Evolutionary conservation across 2,329 filamentous ascomycete species (phyloP).

Genomic region (Volutella citrinella): DNA sequence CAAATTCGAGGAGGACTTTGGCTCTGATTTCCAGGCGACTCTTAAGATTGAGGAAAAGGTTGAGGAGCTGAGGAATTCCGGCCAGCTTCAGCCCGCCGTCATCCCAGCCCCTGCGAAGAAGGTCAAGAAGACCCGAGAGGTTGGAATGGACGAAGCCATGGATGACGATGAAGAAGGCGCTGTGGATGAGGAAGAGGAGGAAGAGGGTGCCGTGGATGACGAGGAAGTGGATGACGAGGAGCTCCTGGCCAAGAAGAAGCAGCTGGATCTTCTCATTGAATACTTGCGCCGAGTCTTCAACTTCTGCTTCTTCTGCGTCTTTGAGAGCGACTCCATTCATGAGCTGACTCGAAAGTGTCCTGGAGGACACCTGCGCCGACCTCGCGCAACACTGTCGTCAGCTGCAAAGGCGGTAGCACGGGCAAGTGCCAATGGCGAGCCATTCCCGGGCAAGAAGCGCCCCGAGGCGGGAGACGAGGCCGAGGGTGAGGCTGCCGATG

Average conservation of each 20-base stretch:
- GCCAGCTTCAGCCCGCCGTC: constrained; percentile 68
- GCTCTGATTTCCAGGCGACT: constrained; percentile 71
- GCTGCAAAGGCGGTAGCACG: constrained; percentile 80
- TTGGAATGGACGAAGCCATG: constrained; percentile 59
- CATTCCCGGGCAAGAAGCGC: constrained; percentile 81
- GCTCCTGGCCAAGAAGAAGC: constrained; percentile 89
- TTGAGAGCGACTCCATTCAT: constrained; percentile 95
- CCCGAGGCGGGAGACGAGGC: constrained; percentile 62
- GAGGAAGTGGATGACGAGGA: constrained; percentile 92
- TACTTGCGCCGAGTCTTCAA: constrained; percentile 96
- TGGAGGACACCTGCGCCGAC: constrained; percentile 92
- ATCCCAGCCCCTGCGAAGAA: constrained; percentile 54
- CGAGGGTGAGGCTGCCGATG: constrained; percentile 43
- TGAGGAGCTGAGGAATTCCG: constrained; percentile 73
- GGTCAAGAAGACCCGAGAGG: constrained; percentile 56
- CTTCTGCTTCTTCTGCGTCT: constrained; percentile 99
- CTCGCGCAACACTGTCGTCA: constrained; percentile 78
- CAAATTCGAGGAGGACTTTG: constrained; percentile 83
- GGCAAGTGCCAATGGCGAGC: constrained; percentile 77
- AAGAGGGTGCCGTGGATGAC: constrained; percentile 74
- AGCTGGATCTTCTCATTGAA: constrained; percentile 91
- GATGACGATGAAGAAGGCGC: constrained; percentile 65
- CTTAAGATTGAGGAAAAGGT: constrained; percentile 83
- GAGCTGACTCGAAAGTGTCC: constrained; percentile 95
- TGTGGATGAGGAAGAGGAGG: constrained; percentile 74